These are phyloP conservation scores for Penicillium arizonense DNA, from an alignment of 495 filamentous ascomycete genomes.

Conservation along the genomic window DNA sequence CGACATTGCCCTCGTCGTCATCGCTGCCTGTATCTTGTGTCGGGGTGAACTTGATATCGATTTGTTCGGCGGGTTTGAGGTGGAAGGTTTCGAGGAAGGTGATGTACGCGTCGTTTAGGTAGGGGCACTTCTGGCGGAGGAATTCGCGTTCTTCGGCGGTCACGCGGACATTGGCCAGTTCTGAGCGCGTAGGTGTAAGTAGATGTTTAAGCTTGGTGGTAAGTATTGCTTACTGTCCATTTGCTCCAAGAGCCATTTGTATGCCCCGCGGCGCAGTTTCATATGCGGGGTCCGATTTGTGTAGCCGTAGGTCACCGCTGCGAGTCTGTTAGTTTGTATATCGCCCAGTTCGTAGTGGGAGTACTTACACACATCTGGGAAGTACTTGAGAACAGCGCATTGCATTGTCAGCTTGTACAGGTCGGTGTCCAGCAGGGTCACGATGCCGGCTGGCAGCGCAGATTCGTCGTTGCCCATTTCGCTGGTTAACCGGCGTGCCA, in stretches of 20 bases:
- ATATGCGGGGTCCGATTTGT: constrained; percentile 94
- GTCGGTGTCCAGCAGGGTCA: constrained; percentile 93
- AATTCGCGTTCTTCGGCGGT: constrained; percentile 75
- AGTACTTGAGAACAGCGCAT: constrained; percentile 89
- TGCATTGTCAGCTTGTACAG: constrained; percentile 99
- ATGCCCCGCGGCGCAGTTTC: constrained; percentile 80
- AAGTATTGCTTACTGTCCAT: constrained; percentile 60
- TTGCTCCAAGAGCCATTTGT: constrained; percentile 80
- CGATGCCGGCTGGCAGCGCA: constrained; percentile 64
- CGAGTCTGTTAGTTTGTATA: constrained; percentile 15
- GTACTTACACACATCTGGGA: constrained; percentile 69
- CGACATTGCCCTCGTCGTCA: constrained; percentile 68
- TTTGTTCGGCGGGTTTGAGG: constrained; percentile 75
- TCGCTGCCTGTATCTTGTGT: constrained; percentile 63
- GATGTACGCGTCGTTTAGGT: constrained; percentile 75
- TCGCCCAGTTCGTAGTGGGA: background rate
- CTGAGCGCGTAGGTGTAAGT: constrained; percentile 33
- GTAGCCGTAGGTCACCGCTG: constrained; percentile 83
- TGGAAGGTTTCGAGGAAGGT: constrained; percentile 77
- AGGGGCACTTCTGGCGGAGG: constrained; percentile 76
- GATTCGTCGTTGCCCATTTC: constrained; percentile 34
- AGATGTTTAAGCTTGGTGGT: background rate
- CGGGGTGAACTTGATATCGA: constrained; percentile 68
- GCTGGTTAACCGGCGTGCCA: constrained; percentile 5
- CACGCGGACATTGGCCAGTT: constrained; percentile 74